phyloP scores from a whole-genome alignment of 73 alveolate genomes.

The Paramecium sexaurelia region DNA sequence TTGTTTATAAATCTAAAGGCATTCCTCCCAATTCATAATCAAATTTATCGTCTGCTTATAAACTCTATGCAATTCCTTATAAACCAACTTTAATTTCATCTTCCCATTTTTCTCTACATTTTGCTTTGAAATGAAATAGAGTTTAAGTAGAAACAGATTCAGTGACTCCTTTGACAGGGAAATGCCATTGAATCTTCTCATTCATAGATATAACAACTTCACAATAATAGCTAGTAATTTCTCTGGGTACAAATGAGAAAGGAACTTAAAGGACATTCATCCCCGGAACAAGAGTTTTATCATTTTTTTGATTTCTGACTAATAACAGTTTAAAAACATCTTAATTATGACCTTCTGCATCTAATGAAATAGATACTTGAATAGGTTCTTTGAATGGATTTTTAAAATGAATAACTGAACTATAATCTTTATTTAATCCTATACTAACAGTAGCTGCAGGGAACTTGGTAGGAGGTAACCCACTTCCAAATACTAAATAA shows the following conservation, averaged over 20 bases:
- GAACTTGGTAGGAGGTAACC: conserved; percentile 97
- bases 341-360: conserved; percentile 84
- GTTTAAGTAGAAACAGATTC: conserved; percentile 61
- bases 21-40: conserved; percentile 87
- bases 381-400: conserved; percentile 97
- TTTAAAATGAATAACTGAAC: conserved; percentile 94
- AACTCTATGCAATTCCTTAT: conserved; percentile 62
- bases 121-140: conserved; percentile 52
- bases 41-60: conserved; percentile 76
- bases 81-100: conserved; percentile 59
- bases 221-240: conserved; percentile 93
- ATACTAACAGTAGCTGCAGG: conserved; percentile 94
- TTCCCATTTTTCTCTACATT: conserved; percentile 62
- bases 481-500: conserved; percentile 93
- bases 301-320: conserved; percentile 85
- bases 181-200: conserved; percentile 67
- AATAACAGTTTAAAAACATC: conserved; percentile 86
- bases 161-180: conserved; percentile 68
- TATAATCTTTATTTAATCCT: conserved; percentile 92
- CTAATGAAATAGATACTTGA: conserved; percentile 73
- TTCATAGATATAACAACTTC: conserved; percentile 89
- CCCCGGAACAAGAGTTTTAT: conserved; percentile 92
- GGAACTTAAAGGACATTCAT: conserved; percentile 89
- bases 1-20: conserved; percentile 81
- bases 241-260: conserved; percentile 88